These are phyloP conservation scores for Actinomucor elegans DNA, from an alignment of 371 early-diverging fungal species.

Conservation along the genomic window DNA sequence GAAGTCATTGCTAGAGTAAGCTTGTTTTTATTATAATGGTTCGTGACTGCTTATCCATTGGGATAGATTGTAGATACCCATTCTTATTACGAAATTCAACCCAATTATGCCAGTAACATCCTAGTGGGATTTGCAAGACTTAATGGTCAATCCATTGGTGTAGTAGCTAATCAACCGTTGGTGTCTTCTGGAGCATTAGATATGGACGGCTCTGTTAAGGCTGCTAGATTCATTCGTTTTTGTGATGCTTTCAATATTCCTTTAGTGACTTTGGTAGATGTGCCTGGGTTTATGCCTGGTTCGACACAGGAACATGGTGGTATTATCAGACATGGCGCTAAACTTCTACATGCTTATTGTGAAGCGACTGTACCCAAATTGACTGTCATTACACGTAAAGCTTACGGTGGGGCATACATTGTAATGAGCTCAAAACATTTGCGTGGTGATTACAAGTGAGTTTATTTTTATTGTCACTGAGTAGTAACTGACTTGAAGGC, in stretches of 20 bases:
- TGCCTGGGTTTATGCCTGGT: slow-evolving; percentile 97
- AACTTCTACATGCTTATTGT: slow-evolving; percentile 93
- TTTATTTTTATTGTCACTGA: neutral
- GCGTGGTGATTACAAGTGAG: slow-evolving; percentile 81
- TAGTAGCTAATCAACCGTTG: slow-evolving; percentile 95
- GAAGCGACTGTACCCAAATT: slow-evolving; percentile 98
- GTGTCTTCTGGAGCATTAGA: slow-evolving; percentile 96
- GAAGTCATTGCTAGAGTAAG: slow-evolving; percentile 77
- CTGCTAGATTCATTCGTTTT: slow-evolving; percentile 95
- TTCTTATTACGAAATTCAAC: slow-evolving; percentile 89
- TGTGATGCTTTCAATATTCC: slow-evolving; percentile 97
- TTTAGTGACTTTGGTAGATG: slow-evolving; percentile 94
- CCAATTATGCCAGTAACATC: slow-evolving; percentile 94
- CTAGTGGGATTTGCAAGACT: slow-evolving; percentile 89
- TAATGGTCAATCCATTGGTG: slow-evolving; percentile 88
- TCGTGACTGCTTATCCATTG: neutral
- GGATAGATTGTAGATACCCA: slow-evolving; percentile 78
- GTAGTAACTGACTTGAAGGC: neutral
- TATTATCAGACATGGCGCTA: slow-evolving; percentile 97
- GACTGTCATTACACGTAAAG: slow-evolving; percentile 94
- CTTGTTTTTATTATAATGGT: too few species aligned
- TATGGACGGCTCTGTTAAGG: slow-evolving; percentile 94
- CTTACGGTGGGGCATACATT: slow-evolving; percentile 98
- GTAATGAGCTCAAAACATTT: slow-evolving; percentile 98
- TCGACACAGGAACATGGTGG: slow-evolving; percentile 95